Conservation (phyloP, 495 filamentous ascomycete genomes). For the Saxophila tyrrhenica region DNA sequence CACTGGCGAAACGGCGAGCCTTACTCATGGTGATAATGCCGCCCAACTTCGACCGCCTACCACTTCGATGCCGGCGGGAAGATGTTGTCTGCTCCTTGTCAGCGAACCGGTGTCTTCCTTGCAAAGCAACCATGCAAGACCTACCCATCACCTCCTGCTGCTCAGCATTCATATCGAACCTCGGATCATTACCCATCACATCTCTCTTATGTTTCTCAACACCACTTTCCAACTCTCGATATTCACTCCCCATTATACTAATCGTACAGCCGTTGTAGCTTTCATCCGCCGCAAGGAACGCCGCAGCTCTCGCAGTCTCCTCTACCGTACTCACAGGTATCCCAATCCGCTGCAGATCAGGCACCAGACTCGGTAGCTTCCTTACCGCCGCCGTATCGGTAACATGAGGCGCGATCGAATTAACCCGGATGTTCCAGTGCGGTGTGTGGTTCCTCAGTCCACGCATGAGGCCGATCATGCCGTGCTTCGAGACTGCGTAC, state of each 20-base stretch:
- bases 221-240: background rate
- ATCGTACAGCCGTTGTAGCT: background rate
- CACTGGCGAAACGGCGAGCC: no score
- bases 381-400: background rate
- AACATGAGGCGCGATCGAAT: background rate
- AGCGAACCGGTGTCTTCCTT: background rate
- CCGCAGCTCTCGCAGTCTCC: background rate
- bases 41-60: background rate
- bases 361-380: background rate
- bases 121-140: background rate
- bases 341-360: background rate
- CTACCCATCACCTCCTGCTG: background rate
- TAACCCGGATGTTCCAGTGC: background rate
- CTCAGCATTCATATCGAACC: conserved; percentile 2
- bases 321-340: background rate
- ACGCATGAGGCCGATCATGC: background rate
- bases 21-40: no score
- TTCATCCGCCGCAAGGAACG: background rate
- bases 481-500: background rate
- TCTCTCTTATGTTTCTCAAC: background rate
- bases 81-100: background rate
- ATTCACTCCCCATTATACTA: background rate
- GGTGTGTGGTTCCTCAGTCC: background rate
- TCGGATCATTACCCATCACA: background rate
- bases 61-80: background rate